Base-by-base conservation (phyloP, 306 rosid species). In the Canavalia ensiformis region DNA sequence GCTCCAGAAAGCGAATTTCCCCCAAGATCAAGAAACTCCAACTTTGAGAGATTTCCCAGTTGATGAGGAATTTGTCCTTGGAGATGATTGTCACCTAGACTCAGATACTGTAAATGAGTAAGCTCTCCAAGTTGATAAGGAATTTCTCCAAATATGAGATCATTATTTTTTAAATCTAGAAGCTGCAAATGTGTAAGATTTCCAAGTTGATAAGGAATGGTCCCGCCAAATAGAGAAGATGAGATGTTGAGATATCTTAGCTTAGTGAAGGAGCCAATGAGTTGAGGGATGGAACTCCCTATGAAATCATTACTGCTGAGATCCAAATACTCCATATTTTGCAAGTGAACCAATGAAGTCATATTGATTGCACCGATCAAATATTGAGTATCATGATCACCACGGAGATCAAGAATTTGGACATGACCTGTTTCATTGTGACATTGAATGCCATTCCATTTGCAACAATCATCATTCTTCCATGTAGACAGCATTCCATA, bases 161-260 rank as follows among this genome's bases (percentile, higher is more conserved):
- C 30, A 8, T 33, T 60, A 9, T 25, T 13, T 0, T 1, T 0
- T 7, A 4, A 2, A 47, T 7, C 30, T 1, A 76, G 8, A 39
- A 54, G 55, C 7, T 0, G 33, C 3, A 74, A n/a, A 8, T 74
- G 30, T 39, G 54, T 4, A 42, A 74, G 78, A 8, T 41, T 74
- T 12, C 67, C 67, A 28, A 74, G 7, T 73, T 52, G 25, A 72
- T 0, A 2, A 7, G 77, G 77, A 51, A 70, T 70, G 0, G 12
- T 70, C 60, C 75, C 65, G 7, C 2, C 7, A 35, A 72, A 0
- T 13, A 0, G 1, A 72, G 46, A 33, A 71, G 1, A 0, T 25
- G 62, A 50, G 11, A 81, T 74, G 28, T 81, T 73, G 42, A 81
- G 75, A 65, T 73, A 63, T 12, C 67, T 51, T 18, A 73, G 42